A percentile compares a stretch with the other conserved stretches of the same genome.
These are phyloP conservation scores for Coemansia sp. DNA, from an alignment of 192 early-diverging fungal species.

Conservation along the genomic window DNA sequence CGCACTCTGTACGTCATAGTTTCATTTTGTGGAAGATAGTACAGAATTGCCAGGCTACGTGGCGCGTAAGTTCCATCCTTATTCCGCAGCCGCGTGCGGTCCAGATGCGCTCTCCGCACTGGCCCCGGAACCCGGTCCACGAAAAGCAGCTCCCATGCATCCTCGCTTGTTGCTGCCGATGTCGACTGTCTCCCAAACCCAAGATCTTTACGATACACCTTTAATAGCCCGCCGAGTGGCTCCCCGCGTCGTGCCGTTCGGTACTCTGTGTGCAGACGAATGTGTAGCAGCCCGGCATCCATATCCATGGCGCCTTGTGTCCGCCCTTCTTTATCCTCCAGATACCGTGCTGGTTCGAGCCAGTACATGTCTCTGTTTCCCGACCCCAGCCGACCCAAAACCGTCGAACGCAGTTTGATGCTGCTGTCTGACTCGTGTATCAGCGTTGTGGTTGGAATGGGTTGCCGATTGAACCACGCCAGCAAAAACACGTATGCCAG, in stretches of 20 bases:
- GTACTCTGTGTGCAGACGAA: constrained; percentile 45
- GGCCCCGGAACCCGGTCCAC: constrained; percentile 47
- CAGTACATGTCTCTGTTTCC: constrained; percentile 40
- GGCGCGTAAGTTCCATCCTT: constrained; percentile 32
- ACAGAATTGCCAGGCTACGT: constrained; percentile 41
- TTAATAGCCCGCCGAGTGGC: constrained; percentile 44
- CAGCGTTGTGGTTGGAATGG: constrained; percentile 48
- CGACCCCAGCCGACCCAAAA: constrained; percentile 16
- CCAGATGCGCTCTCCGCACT: constrained; percentile 32
- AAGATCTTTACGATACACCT: constrained; percentile 43
- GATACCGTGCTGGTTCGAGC: constrained; percentile 38
- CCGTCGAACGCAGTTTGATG: constrained; percentile 29
- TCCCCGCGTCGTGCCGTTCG: constrained; percentile 23
- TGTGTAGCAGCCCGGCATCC: constrained; percentile 37
- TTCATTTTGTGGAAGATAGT: constrained; percentile 38
- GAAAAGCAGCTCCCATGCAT: constrained; percentile 49
- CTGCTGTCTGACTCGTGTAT: constrained; percentile 37
- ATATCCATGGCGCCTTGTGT: constrained; percentile 25
- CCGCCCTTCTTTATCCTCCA: constrained; percentile 1
- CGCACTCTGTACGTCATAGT: constrained; percentile 29
- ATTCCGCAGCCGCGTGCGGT: constrained; percentile 42
- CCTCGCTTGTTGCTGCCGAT: constrained; percentile 5
- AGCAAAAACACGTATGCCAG: constrained; percentile 41
- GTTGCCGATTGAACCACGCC: constrained; percentile 52
- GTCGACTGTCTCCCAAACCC: constrained; percentile 7